phyloP scores from a whole-genome alignment of 257 asterid genomes.

The Fraxinus anomala region DNA sequence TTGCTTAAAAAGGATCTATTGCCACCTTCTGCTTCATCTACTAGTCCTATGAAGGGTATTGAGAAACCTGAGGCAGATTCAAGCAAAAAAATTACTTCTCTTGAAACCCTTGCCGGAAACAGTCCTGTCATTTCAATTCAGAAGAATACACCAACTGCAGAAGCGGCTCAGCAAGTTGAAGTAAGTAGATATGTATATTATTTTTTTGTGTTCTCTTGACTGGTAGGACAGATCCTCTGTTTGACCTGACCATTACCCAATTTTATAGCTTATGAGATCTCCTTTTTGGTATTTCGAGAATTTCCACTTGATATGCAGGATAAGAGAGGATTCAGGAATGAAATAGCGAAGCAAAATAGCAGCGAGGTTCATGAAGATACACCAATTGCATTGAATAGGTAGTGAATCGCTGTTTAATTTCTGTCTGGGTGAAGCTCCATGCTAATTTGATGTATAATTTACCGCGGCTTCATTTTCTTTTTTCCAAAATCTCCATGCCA shows the following conservation, averaged over 20 bases:
- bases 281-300: not conserved
- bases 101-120: conserved; percentile 24
- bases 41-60: conserved; percentile 31
- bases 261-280: not conserved
- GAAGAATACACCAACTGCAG: conserved; percentile 25
- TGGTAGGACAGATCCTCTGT: no score
- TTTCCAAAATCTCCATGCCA: conserved; percentile 58
- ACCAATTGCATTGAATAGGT: conserved; percentile 63
- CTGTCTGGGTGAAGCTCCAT: not conserved
- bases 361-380: conserved; percentile 60
- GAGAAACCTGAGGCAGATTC: conserved; percentile 30
- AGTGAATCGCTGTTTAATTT: conserved; percentile 19
- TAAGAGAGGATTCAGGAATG: conserved; percentile 41
- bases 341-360: conserved; percentile 52
- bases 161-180: conserved; percentile 26
- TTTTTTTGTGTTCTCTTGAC: not conserved
- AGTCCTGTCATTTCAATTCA: conserved; percentile 31
- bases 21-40: conserved; percentile 23
- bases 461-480: conserved; percentile 12
- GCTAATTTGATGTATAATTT: not conserved
- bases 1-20: conserved; percentile 34
- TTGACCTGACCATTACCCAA: not conserved
- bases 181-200: conserved; percentile 19
- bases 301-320: conserved; percentile 53
- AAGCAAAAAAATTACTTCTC: conserved; percentile 23